Base-by-base conservation (phyloP, 768 basidiomycete genomes). In the Naganishia onofrii region DNA sequence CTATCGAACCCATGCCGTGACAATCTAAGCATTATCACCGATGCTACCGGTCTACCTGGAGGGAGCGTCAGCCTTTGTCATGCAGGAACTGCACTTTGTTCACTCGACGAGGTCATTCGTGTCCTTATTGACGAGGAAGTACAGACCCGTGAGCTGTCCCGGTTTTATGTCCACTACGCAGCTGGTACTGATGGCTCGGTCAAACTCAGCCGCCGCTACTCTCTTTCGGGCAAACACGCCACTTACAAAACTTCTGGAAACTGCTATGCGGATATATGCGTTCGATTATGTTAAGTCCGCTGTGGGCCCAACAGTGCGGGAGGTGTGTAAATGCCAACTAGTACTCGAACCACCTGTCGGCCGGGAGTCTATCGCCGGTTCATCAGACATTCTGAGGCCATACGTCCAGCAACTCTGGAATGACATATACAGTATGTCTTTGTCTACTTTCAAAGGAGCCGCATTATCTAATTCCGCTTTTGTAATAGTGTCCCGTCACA, bases 191-290 rank as follows among this genome's bases (percentile, higher is more conserved):
- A 29, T 36, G 13, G 32, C 38, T 23, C 19, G 28, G 12, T 32
- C n/a, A 44, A 56, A 19, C 15, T 28, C 60, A 71, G 70, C 65
- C 12, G 53, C 70, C 13, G 64, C 70, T 10, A 71, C 70, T 28
- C 52, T 71, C 1, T 71, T 71, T 46, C 66, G 70, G 3, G 54
- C 65, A 34, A 71, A 71, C 31, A 71, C 70, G 3, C 66, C 70
- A 17, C 54, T 71, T 23, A 71, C 70, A 23, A 34, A 66, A 4
- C 48, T 66, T 8, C 46, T 71, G 15, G 70, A 71, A 12, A 57
- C 51, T 23, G 53, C 56, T 31, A 71, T 71, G 65, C 53, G 66
- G 23, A 46, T 71, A 34, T 55, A 71, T 10, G 65, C 70, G 29
- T 31, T 28, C 28, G 70, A 71, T 31, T 71, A 66, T 29, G 56